These are phyloP conservation scores for Pythium dissotocum DNA, from an alignment of 352 stramenopile genomes.

Conservation along the genomic window DNA sequence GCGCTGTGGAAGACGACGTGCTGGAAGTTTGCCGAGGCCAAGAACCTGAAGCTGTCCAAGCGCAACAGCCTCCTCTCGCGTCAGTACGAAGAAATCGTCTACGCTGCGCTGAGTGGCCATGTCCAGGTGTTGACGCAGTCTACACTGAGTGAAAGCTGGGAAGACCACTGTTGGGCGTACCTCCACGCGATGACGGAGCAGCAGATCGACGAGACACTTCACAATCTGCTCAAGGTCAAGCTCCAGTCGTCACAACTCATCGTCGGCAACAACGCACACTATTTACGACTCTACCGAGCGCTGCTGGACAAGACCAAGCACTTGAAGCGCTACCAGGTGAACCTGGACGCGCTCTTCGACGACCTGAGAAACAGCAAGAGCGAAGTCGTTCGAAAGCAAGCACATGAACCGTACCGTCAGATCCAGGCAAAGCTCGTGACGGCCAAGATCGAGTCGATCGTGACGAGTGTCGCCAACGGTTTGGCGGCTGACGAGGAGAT, in stretches of 20 bases:
- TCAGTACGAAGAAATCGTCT: slow-evolving; percentile 80
- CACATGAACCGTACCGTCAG: slow-evolving; percentile 63
- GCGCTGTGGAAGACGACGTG: slow-evolving; percentile 86
- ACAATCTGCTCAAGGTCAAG: slow-evolving; percentile 77
- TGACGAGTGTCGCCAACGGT: slow-evolving; percentile 60
- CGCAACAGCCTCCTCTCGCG: slow-evolving; percentile 58
- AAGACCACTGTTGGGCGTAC: slow-evolving; percentile 86
- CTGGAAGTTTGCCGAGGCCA: slow-evolving; percentile 74
- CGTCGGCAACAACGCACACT: slow-evolving; percentile 64
- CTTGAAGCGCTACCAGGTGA: slow-evolving; percentile 68
- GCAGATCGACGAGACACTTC: slow-evolving; percentile 69
- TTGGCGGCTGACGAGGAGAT: slow-evolving; percentile 48
- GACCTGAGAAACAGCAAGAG: slow-evolving; percentile 64
- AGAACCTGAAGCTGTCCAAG: slow-evolving; percentile 53
- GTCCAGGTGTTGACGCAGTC: slow-evolving; percentile 63
- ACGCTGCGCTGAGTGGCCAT: slow-evolving; percentile 78
- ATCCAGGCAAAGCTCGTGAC: slow-evolving; percentile 84
- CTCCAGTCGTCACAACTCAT: slow-evolving; percentile 69
- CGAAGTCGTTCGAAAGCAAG: slow-evolving; percentile 69
- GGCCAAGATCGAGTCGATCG: slow-evolving; percentile 75
- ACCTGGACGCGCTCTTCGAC: slow-evolving; percentile 76
- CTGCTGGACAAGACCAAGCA: slow-evolving; percentile 77
- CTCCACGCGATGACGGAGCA: slow-evolving; percentile 67
- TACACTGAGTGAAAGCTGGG: slow-evolving; percentile 75
- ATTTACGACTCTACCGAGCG: slow-evolving; percentile 51